These are phyloP conservation scores for Prunus kanzakura DNA, from an alignment of 306 rosid species.

Conservation along the genomic window DNA sequence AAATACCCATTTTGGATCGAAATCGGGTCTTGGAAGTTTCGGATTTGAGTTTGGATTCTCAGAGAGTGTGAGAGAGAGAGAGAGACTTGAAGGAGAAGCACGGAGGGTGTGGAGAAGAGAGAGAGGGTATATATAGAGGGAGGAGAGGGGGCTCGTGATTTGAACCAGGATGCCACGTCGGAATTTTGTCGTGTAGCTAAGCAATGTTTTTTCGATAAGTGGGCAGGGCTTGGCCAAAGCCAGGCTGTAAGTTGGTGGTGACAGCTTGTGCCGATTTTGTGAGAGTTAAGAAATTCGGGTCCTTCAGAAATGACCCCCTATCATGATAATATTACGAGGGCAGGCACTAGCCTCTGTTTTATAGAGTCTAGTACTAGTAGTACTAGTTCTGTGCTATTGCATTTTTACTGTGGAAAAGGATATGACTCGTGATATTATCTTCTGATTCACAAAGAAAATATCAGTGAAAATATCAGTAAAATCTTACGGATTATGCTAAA, in stretches of 20 bases:
- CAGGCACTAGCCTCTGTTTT: constrained; percentile 8
- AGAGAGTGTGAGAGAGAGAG: neutral
- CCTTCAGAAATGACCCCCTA: constrained; percentile 5
- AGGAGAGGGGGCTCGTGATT: neutral
- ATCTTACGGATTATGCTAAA: no score
- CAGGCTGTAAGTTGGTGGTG: constrained; percentile 89
- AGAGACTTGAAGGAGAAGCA: neutral
- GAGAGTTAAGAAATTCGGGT: neutral
- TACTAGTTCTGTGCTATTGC: neutral
- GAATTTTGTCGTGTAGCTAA: constrained; percentile 26
- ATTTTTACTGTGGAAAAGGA: neutral
- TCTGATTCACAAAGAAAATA: no score
- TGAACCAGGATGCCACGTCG: constrained; percentile 42
- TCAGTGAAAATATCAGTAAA: no score
- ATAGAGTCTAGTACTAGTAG: neutral
- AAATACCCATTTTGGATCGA: constrained; percentile 61
- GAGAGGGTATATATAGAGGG: constrained; percentile 26
- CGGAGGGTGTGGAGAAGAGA: constrained; percentile 10
- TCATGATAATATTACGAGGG: constrained; percentile 17
- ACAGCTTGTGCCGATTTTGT: constrained; percentile 41
- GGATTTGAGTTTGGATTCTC: neutral
- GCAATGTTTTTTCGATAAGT: constrained; percentile 18
- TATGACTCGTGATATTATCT: no score
- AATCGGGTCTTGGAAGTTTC: neutral
- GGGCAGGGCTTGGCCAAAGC: constrained; percentile 33